Base-by-base conservation (phyloP, 2,329 filamentous ascomycete genomes). In the Corynespora cassiicola region DNA sequence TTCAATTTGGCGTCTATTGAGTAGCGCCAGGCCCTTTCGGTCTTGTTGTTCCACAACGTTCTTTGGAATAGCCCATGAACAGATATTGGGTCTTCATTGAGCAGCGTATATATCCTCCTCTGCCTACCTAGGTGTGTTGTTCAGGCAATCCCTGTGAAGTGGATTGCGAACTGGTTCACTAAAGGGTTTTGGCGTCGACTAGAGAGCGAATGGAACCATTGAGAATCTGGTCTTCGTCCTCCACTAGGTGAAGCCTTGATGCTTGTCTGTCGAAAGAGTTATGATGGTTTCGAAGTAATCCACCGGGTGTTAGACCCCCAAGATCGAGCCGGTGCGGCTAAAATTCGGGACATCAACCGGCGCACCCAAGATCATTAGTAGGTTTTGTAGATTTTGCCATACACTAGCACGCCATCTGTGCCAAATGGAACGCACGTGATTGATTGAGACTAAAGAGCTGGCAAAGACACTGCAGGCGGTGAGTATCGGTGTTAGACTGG, bases 101-200 rank as follows among this genome's bases (percentile, higher is more conserved):
- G n/a, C n/a, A n/a, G n/a, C n/a, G n/a, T n/a, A n/a, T n/a, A n/a
- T n/a, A n/a, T n/a, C n/a, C n/a, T n/a, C n/a, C n/a, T n/a, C n/a
- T n/a, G n/a, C n/a, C n/a, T n/a, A n/a, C n/a, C n/a, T n/a, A n/a
- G n/a, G n/a, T 41, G 30, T 12, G 31, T 39, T 17, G 22, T 52
- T 2, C 46, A 52, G 15, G 37, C 27, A 5, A 43, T 54, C 12
- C 44, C 47, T 1, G 41, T 50, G 33, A 19, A 26, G 7, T 59
- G 53, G 53, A 23, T 57, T 3, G 22, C 42, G 2, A 9, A 39
- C 8, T 57, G 53, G 52, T 56, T 57, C 19, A 27, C n/a, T 7
- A 35, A 48, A 30, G 36, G 33, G 1, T 20, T 38, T 8, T 56
- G 49, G 53, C n/a, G 15, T 11, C 14, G 28, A 5, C 38, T 34